Conservation (phyloP, 208 protist genomes). For the Phytomonas sp. region DNA sequence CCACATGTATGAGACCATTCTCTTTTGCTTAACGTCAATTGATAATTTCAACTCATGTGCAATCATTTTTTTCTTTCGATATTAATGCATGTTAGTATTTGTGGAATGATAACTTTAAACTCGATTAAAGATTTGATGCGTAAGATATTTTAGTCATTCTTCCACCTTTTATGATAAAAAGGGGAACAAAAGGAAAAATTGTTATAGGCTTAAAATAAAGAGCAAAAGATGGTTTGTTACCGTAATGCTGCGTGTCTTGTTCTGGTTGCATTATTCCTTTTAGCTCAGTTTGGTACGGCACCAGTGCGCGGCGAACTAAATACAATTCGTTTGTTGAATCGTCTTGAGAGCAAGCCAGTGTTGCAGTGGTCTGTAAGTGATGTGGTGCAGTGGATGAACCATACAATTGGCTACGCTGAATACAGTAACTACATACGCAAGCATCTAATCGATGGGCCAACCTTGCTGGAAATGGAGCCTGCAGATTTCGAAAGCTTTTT, state of each 20-base stretch:
- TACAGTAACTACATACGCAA: constrained; percentile 37
- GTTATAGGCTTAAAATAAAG: background rate
- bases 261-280: background rate
- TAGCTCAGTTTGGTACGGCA: background rate
- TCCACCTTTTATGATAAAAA: background rate
- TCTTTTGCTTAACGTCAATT: background rate
- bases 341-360: constrained; percentile 10
- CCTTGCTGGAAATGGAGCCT: constrained; percentile 33
- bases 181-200: background rate
- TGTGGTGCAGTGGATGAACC: constrained; percentile 44
- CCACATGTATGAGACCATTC: background rate
- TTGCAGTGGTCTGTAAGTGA: constrained; percentile 27
- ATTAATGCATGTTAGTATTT: background rate
- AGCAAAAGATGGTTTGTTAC: background rate
- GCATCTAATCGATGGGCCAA: constrained; percentile 38
- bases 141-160: background rate
- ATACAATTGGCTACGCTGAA: constrained; percentile 43
- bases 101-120: background rate
- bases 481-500: constrained; percentile 45
- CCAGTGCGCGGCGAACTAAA: background rate
- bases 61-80: background rate
- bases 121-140: background rate
- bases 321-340: background rate
- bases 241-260: background rate
- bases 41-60: background rate